Conservation (phyloP, 2,329 filamentous ascomycete species). For the Neonectria coccinea region DNA sequence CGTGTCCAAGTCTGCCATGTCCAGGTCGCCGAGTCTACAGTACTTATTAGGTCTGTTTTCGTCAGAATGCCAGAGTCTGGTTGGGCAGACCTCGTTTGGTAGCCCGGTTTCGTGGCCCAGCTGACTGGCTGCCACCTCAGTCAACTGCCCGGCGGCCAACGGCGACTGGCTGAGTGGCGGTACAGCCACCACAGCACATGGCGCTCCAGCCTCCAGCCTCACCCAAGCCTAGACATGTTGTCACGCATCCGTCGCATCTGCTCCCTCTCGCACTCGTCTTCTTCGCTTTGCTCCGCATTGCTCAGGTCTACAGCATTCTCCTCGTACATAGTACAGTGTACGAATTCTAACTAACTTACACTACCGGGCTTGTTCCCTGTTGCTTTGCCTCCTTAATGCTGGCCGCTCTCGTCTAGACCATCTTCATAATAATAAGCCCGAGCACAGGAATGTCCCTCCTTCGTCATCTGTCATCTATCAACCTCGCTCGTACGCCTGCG, state of each 20-base stretch:
- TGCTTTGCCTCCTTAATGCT: slow-evolving; percentile 7
- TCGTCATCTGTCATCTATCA: slow-evolving; percentile 17
- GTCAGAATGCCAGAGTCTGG: slow-evolving; percentile 6
- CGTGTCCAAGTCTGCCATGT: background rate
- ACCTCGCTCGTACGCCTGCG: slow-evolving; percentile 21
- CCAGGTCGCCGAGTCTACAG: background rate
- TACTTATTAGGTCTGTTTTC: slow-evolving; percentile 4
- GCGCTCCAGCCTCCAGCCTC: slow-evolving; percentile 25
- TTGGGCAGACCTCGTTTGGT: background rate
- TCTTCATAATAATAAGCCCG: background rate
- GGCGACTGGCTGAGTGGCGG: slow-evolving; percentile 15
- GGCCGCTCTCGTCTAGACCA: slow-evolving; percentile 27
- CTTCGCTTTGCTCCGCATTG: slow-evolving; percentile 1
- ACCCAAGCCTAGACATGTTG: slow-evolving; percentile 2
- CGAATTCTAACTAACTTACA: background rate
- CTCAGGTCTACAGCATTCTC: background rate
- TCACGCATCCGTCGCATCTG: slow-evolving; percentile 4
- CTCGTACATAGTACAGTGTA: background rate
- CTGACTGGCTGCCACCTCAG: slow-evolving; percentile 17
- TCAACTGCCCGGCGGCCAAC: background rate
- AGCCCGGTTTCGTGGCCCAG: slow-evolving; percentile 4
- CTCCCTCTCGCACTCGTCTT: slow-evolving; percentile 3
- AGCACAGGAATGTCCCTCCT: background rate
- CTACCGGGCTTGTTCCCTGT: background rate
- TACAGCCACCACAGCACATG: slow-evolving; percentile 26